These are phyloP conservation scores for Colletotrichum simmondsii DNA, from an alignment of 2,329 filamentous ascomycete species.

Conservation along the genomic window DNA sequence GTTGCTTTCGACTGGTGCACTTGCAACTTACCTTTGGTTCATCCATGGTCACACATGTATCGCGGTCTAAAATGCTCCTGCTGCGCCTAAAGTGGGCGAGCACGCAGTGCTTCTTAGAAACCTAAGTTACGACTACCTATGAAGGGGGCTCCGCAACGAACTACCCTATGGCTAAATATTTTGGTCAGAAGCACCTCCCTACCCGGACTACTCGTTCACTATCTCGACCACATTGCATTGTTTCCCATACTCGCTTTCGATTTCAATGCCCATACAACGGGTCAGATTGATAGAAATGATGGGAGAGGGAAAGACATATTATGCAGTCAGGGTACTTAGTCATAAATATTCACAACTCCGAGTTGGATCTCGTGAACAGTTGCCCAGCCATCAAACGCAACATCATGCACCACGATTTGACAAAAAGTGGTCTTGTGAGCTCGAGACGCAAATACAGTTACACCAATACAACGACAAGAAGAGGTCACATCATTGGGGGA, in stretches of 20 bases:
- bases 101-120: neutral
- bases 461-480: constrained; percentile 1
- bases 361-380: neutral
- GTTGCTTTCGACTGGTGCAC: neutral
- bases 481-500: constrained; percentile 3
- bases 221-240: neutral
- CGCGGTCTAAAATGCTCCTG: neutral
- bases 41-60: neutral
- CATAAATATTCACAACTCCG: neutral
- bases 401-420: neutral
- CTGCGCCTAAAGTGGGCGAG: neutral
- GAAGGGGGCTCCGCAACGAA: neutral
- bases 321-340: neutral
- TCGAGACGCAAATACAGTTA: constrained; percentile 3
- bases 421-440: neutral
- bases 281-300: neutral
- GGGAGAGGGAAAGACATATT: neutral
- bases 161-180: neutral
- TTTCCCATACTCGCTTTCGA: neutral
- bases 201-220: neutral
- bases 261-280: neutral
- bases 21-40: neutral
- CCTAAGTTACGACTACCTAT: neutral
- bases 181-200: neutral
- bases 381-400: neutral